Evolutionary conservation across 192 early-diverging fungal genomes (phyloP), one percentile per base, ranked within the genome.

Genomic region (Lunasporangiospora selenospora): DNA sequence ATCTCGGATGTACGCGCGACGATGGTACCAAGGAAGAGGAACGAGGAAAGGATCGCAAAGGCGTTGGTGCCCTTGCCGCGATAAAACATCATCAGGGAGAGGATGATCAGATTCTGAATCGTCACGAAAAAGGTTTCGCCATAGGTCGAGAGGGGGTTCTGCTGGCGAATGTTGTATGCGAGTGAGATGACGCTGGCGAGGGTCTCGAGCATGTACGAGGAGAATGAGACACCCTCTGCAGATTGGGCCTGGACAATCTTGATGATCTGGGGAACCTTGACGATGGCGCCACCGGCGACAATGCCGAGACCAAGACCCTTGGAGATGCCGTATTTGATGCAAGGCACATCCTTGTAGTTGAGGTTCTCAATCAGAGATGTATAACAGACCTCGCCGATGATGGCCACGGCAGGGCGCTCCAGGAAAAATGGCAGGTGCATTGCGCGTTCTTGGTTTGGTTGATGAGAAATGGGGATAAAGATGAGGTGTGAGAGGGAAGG

Each of bases 181-280:
- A 97, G 76, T 6, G 81, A 85, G 44, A 94, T 92, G 15, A 85
- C 78, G 34, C 88, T 90, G 33, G 93, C 88, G 24, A 88, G 48
- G 12, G 94, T 90, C 75, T 99, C 98, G 30, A 99, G 78, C 5
- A 92, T 61, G 58, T 93, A 92, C 6, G 89, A 86, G 12, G 81
- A 67, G 54, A 96, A 80, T 10, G 91, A 94, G 46, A 99, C 82
- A 3, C 97, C 97, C 45, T 83, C 79, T 13, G 88, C 89, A 29
- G 90, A 92, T 46, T 77, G 53, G 34, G 87, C 79, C 21, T 71
- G 67, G 18, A 93, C 45, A 45, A 98, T 96, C 58, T 96, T 99
- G 69, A 93, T 67, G 31, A 99, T 96, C 80, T 99, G 96, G 8
- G 98, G 98, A 27, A 99, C 75, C 77, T 99, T 99, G 53, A 98